Evolutionary conservation across 352 stramenopile genomes (phyloP), one percentile per base, ranked within the genome.

Genomic region (Pythium angustatum): DNA sequence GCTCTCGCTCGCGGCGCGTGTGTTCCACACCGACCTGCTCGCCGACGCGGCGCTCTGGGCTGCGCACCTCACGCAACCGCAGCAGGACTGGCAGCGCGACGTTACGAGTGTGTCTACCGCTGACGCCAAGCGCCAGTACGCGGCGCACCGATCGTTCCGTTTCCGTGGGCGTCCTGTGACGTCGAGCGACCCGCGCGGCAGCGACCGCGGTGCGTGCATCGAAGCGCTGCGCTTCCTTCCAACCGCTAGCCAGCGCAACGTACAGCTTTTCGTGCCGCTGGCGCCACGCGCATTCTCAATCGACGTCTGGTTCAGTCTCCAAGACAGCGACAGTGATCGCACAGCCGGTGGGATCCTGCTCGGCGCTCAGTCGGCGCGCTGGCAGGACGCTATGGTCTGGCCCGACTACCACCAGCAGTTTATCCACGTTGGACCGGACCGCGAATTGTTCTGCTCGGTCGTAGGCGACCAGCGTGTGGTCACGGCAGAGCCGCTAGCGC

Each of bases 251-350:
- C 57, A 70, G 43, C 62, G 67, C 45, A 19, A 67, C 24, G 62
- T 45, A 10, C 30, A 70, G 45, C 52, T 69, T 38, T 69, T 69
- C 47, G 44, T 69, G 43, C 61, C 61, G 10, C 52, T 68, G 6
- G 52, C 61, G 17, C 61, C 61, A 19, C 52, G 48, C 27, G 36
- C 11, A 22, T 62, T 75, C 41, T 64, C 62, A 0, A 51, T 75
- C 27, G 63, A 68, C 38, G 30, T 60, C 19, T 75, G 68, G 62
- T 75, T 75, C 27, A 68, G 58, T 31, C 36, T 75, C 10, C 26
- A 48, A 2, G 28, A 44, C 27, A n/a, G 14, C 17, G 31, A 62
- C 3, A 54, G 28, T 22, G 17, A 8, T 2, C 8, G 28, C 4
- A 41, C 24, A 12, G 2, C 4, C 22, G 63, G 63, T 19, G 63